A percentile compares a stretch with the other conserved stretches of the same genome.
Evolutionary conservation across 2,329 filamentous ascomycete species (phyloP).

Genomic region (Claviceps pazoutovae): DNA sequence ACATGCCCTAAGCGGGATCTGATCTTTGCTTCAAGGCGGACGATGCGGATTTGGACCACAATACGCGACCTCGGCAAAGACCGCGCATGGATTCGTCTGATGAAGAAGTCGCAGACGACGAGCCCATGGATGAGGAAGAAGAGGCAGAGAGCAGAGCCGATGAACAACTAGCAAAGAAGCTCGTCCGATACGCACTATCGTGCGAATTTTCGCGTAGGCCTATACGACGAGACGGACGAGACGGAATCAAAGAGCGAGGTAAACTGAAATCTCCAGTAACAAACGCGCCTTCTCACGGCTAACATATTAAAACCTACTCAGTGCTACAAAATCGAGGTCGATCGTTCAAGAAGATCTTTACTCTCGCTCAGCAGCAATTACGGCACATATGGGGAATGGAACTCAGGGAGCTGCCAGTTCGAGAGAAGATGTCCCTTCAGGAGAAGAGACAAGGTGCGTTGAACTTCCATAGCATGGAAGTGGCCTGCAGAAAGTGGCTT

Average conservation of each 20-base stretch:
- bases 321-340: constrained; percentile 59
- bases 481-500: too few relatives aligned
- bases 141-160: constrained; percentile 26
- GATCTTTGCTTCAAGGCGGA: constrained; percentile 9
- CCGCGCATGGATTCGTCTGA: constrained; percentile 16
- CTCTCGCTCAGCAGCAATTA: constrained; percentile 59
- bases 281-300: not conserved
- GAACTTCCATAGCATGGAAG: not conserved
- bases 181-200: constrained; percentile 54
- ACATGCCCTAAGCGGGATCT: not conserved
- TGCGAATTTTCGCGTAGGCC: constrained; percentile 49
- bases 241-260: constrained; percentile 53
- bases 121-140: constrained; percentile 10
- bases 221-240: constrained; percentile 45
- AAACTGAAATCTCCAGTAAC: not conserved
- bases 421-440: constrained; percentile 67
- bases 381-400: constrained; percentile 77
- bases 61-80: constrained; percentile 19
- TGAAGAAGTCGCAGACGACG: constrained; percentile 17
- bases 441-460: constrained; percentile 58
- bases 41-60: constrained; percentile 20
- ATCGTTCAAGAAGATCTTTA: constrained; percentile 66
- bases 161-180: constrained; percentile 45
- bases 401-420: constrained; percentile 66
- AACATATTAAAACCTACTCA: constrained; percentile 12